These are phyloP conservation scores for Tylopilus orsonianus DNA, from an alignment of 1,284 basidiomycete genomes.

Conservation along the genomic window DNA sequence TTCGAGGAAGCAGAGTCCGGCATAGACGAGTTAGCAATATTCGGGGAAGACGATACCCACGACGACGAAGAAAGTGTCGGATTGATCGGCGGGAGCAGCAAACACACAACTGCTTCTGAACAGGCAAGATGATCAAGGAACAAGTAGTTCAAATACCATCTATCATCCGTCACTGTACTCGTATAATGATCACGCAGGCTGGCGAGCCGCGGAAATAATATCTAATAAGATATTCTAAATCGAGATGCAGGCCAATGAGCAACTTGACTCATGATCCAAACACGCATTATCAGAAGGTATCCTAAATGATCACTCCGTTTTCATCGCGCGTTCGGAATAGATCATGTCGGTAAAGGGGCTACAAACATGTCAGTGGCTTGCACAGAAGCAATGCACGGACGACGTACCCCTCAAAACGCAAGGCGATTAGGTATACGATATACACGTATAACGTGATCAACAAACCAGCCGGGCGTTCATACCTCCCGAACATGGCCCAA, in stretches of 20 bases:
- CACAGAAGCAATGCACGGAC: not conserved
- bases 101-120: not conserved
- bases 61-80: slow-evolving; percentile 39
- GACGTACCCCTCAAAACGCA: slow-evolving; percentile 83
- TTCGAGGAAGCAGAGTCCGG: slow-evolving; percentile 18
- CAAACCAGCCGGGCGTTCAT: slow-evolving; percentile 79
- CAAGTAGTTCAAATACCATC: not conserved
- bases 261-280: not conserved
- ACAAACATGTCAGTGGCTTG: slow-evolving; percentile 5
- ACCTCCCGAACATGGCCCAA: slow-evolving; percentile 47
- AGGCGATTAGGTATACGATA: slow-evolving; percentile 79
- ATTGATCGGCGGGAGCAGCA: slow-evolving; percentile 17
- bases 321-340: slow-evolving; percentile 55
- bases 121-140: not conserved
- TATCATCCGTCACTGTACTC: not conserved
- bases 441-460: slow-evolving; percentile 77
- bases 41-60: slow-evolving; percentile 12
- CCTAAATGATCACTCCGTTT: slow-evolving; percentile 25
- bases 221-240: slow-evolving; percentile 1
- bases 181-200: not conserved
- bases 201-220: not conserved
- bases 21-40: slow-evolving; percentile 4
- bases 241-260: not conserved
- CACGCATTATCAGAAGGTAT: not conserved
- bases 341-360: slow-evolving; percentile 85